These are phyloP conservation scores for Triticum urartu DNA, from an alignment of 176 grass and related monocot species.

Conservation along the genomic window DNA sequence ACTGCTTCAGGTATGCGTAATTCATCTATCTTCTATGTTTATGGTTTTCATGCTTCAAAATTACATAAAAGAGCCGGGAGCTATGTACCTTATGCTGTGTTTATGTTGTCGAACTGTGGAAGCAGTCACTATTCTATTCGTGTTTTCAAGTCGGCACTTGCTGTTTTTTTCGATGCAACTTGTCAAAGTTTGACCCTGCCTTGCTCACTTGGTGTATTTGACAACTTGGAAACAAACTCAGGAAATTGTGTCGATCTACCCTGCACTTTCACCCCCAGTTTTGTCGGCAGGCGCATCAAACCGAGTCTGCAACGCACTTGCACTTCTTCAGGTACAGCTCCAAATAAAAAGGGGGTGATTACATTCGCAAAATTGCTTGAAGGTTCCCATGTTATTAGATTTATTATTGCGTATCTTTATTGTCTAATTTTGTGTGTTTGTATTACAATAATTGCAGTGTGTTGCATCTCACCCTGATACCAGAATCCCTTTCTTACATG, in stretches of 20 bases:
- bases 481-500: constrained; percentile 90
- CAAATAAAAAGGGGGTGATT: neutral
- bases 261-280: constrained; percentile 85
- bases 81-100: neutral
- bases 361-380: neutral
- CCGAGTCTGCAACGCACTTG: constrained; percentile 95
- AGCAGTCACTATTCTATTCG: neutral
- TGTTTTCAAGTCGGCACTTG: constrained; percentile 1
- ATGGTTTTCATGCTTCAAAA: constrained; percentile 11
- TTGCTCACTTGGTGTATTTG: constrained; percentile 11
- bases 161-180: constrained; percentile 15
- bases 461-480: constrained; percentile 95
- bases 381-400: neutral
- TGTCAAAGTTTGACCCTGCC: neutral
- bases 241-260: constrained; percentile 97
- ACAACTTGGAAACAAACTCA: constrained; percentile 38
- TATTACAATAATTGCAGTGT: constrained; percentile 53
- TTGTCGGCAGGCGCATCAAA: constrained; percentile 86
- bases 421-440: neutral
- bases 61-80: neutral
- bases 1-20: constrained; percentile 69
- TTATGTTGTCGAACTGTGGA: neutral
- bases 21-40: neutral
- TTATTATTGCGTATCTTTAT: neutral
- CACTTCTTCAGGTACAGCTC: constrained; percentile 85